phyloP scores from a whole-genome alignment of 305 asterid genomes.

The Solanum hybrid region DNA sequence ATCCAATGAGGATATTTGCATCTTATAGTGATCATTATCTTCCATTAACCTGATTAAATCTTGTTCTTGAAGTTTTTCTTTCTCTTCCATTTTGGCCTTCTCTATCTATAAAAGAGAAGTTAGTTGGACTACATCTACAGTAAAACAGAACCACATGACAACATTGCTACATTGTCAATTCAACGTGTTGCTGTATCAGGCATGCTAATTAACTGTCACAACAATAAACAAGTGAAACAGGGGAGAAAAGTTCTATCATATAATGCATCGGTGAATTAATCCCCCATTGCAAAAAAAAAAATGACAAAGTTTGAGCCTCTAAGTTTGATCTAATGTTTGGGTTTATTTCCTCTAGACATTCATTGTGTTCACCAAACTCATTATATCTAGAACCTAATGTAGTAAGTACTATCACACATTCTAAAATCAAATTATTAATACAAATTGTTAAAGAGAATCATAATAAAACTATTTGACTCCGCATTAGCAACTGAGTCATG shows the following conservation, averaged over 20 bases:
- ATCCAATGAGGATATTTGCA: conserved; percentile 40
- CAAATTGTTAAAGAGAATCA: not conserved
- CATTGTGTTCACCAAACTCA: not conserved
- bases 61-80: conserved; percentile 52
- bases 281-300: not conserved
- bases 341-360: not conserved
- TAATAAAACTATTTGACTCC: not conserved
- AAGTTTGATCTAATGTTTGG: not conserved
- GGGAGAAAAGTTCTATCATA: not conserved
- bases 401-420: not conserved
- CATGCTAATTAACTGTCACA: not conserved
- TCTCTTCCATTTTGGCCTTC: conserved; percentile 59
- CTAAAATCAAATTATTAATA: not conserved
- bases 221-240: not conserved
- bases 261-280: not conserved
- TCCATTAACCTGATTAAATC: conserved; percentile 41
- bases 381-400: not conserved
- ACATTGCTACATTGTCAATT: not conserved
- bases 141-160: not conserved
- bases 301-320: not conserved
- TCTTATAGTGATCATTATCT: conserved; percentile 50
- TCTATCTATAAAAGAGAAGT: conserved; percentile 42
- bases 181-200: not conserved
- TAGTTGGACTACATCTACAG: not conserved
- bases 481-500: not conserved